Evolutionary conservation across 2,329 filamentous ascomycete genomes (phyloP).

Genomic region (Colletotrichum tanaceti): DNA sequence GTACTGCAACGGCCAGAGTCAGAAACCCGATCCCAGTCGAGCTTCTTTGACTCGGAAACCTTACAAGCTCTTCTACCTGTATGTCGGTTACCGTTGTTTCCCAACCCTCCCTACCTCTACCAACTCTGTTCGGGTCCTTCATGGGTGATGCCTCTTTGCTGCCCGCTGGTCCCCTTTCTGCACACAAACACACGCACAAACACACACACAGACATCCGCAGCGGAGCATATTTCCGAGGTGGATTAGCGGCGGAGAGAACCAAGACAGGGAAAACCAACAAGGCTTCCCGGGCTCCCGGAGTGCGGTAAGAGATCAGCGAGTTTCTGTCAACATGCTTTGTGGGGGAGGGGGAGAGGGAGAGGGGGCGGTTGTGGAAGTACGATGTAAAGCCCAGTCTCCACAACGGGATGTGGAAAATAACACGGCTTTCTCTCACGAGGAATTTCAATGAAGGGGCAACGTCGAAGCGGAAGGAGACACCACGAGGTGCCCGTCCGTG

Average conservation of each 20-base stretch:
- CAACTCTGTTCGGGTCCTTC: neutral
- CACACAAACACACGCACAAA: neutral
- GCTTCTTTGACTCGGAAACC: neutral
- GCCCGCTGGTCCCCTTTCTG: neutral
- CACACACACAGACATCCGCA: neutral
- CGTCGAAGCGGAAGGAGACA: neutral
- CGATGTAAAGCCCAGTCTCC: neutral
- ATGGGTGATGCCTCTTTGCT: conserved; percentile 22
- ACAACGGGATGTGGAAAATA: neutral
- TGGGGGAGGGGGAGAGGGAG: neutral
- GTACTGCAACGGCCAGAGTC: neutral
- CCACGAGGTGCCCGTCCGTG: neutral
- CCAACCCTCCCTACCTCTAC: no score
- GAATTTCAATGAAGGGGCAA: neutral
- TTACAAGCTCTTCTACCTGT: neutral
- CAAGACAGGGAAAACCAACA: conserved; percentile 25
- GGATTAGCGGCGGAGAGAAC: conserved; percentile 6
- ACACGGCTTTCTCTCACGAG: no score
- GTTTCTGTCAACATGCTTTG: conserved; percentile 3
- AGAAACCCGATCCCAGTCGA: neutral
- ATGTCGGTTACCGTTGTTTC: neutral
- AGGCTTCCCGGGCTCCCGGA: neutral
- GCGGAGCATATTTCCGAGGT: neutral
- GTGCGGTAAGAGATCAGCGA: neutral
- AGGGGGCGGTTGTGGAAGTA: neutral